Evolutionary conservation across 495 filamentous ascomycete species (phyloP), one percentile per base, ranked within the genome.

Genomic region (Podospora sp.): DNA sequence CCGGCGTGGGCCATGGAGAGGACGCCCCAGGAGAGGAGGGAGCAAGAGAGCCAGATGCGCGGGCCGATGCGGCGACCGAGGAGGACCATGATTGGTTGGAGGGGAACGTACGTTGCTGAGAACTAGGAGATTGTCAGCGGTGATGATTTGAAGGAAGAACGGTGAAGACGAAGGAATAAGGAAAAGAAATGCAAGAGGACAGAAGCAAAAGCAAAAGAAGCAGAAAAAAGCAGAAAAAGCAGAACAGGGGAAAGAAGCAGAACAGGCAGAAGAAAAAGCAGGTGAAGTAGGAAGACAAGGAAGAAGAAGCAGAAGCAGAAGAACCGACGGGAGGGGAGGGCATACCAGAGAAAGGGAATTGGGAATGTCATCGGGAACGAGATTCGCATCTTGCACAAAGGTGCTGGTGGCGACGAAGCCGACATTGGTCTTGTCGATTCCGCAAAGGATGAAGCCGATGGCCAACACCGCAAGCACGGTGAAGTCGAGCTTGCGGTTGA

Each of bases 91-190:
- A 83, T 81, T 0, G 84, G 81, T 65, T 89, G 86, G 71, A 85
- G 85, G 56, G 87, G 62, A 12, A 85, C 73, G 64, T 89, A 89
- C 24, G 86, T 80, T 24, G 85, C 79, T 73, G 86, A 88, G 78
- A 89, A 88, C 69, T 66, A 55, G 12, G 12, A 29, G 33, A 18
- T 0, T 3, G 2, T 14, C 22, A 53, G 0, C 21, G 46, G 6
- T 51, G n/a, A 2, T 20, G 49, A 20, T 0, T 4, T n/a, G n/a
- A n/a, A n/a, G n/a, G n/a, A n/a, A n/a, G n/a, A n/a, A n/a, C n/a
- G n/a, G n/a, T n/a, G n/a, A n/a, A n/a, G n/a, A n/a, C n/a, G n/a
- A n/a, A n/a, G n/a, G n/a, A n/a, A n/a, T n/a, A n/a, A n/a, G n/a
- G n/a, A n/a, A n/a, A n/a, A n/a, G n/a, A n/a, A n/a, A n/a, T n/a